Percentiles rank a stretch among this genome's conserved stretches.
Evolutionary conservation across 805 yeast species (phyloP).

Genomic region (Hanseniaspora thailandica): DNA sequence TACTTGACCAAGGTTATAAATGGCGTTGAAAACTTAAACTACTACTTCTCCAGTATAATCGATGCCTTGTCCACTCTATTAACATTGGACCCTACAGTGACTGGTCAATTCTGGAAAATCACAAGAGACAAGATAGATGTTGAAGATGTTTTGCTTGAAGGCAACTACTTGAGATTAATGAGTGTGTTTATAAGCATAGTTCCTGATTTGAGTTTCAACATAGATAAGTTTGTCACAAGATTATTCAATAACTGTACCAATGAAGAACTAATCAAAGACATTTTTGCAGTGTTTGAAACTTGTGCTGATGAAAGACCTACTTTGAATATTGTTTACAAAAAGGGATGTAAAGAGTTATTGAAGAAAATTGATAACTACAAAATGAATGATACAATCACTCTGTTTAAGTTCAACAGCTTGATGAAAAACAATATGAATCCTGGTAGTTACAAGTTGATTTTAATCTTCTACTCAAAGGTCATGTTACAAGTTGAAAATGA

Average conservation of each 20-base stretch:
- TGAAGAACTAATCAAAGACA: background rate
- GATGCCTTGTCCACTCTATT: background rate
- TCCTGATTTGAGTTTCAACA: conserved; percentile 1
- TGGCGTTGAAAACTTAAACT: conserved; percentile 24
- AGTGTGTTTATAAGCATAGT: background rate
- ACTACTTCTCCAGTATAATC: conserved; percentile 8
- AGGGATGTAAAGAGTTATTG: background rate
- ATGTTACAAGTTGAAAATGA: background rate
- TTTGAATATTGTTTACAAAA: background rate
- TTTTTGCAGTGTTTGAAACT: background rate
- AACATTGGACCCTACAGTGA: conserved; percentile 37
- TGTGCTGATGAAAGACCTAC: background rate
- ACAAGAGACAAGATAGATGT: conserved; percentile 26
- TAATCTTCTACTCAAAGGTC: conserved; percentile 5
- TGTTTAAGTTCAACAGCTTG: conserved; percentile 1
- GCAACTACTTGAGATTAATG: conserved; percentile 2
- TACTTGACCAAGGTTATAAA: conserved; percentile 49
- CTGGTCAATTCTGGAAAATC: conserved; percentile 41
- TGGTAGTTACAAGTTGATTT: conserved; percentile 6
- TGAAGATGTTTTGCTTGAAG: conserved; percentile 16
- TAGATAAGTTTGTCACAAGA: conserved; percentile 4
- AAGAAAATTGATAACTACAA: background rate
- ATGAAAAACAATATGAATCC: conserved; percentile 1
- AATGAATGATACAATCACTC: background rate
- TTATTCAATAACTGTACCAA: background rate